Percentiles rank a stretch among this genome's conserved stretches.
Evolutionary conservation across 1,284 basidiomycete species (phyloP).

Genomic region (Ganoderma sinense): DNA sequence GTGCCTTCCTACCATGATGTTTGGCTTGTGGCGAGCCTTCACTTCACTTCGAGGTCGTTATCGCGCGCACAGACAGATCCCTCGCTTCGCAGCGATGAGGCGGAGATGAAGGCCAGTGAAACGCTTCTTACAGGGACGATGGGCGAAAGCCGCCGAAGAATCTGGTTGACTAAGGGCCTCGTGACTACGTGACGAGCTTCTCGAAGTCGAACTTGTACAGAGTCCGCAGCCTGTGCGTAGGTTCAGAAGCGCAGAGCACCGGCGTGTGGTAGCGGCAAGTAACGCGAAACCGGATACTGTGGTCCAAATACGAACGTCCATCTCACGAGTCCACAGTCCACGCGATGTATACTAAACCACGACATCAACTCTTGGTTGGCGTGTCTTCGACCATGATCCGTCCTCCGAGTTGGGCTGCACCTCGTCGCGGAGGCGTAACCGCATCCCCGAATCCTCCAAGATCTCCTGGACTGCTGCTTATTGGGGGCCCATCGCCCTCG

Average conservation of each 20-base stretch:
- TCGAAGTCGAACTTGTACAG: slow-evolving; percentile 2
- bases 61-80: neutral
- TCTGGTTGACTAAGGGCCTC: slow-evolving; percentile 4
- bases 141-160: slow-evolving; percentile 1
- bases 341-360: neutral
- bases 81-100: neutral
- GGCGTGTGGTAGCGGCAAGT: neutral
- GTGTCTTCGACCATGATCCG: slow-evolving; percentile 33
- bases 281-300: neutral
- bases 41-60: neutral
- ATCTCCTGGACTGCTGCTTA: slow-evolving; percentile 24
- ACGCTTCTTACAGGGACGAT: neutral
- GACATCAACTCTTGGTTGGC: slow-evolving; percentile 33
- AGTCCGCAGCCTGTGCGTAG: neutral
- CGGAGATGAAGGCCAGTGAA: neutral
- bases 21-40: neutral
- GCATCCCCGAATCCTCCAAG: slow-evolving; percentile 22
- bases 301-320: neutral
- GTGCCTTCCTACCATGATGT: slow-evolving; percentile 1
- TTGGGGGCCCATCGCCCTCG: slow-evolving; percentile 18
- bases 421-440: neutral
- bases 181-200: neutral
- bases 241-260: neutral
- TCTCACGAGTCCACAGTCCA: neutral
- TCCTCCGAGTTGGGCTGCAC: slow-evolving; percentile 1